These are phyloP conservation scores for Glycine latifolia DNA, from an alignment of 306 rosid genomes.

Conservation along the genomic window DNA sequence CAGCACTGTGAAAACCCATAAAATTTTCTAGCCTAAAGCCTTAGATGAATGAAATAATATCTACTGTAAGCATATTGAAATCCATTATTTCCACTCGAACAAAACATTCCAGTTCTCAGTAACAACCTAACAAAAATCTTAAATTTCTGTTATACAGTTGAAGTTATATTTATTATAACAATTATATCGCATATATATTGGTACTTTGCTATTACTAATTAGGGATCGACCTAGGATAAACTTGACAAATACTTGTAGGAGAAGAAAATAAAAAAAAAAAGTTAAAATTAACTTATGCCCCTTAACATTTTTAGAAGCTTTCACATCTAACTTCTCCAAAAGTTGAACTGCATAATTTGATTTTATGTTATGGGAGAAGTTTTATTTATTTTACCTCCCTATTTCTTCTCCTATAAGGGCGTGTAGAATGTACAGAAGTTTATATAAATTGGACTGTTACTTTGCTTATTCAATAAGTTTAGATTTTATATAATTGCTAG, in stretches of 20 bases:
- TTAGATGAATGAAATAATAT: neutral
- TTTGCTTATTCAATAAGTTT: neutral
- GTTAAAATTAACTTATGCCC: neutral
- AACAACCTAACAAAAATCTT: neutral
- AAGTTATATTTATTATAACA: neutral
- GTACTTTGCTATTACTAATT: neutral
- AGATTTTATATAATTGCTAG: neutral
- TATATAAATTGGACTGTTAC: neutral
- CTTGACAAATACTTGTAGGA: neutral
- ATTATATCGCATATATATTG: neutral
- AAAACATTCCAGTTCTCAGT: neutral
- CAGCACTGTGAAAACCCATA: neutral
- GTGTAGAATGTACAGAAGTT: neutral
- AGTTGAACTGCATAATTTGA: neutral
- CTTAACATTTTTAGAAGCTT: neutral
- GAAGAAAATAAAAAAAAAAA: neutral
- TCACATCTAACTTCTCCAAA: neutral
- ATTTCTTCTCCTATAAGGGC: neutral
- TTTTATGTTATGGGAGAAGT: neutral
- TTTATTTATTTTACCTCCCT: neutral
- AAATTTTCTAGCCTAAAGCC: neutral
- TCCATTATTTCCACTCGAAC: neutral
- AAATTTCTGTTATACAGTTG: neutral
- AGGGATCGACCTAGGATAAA: neutral
- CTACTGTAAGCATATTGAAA: neutral